phyloP scores from a whole-genome alignment of 75 land plant species.

The Azolla pinnata region DNA sequence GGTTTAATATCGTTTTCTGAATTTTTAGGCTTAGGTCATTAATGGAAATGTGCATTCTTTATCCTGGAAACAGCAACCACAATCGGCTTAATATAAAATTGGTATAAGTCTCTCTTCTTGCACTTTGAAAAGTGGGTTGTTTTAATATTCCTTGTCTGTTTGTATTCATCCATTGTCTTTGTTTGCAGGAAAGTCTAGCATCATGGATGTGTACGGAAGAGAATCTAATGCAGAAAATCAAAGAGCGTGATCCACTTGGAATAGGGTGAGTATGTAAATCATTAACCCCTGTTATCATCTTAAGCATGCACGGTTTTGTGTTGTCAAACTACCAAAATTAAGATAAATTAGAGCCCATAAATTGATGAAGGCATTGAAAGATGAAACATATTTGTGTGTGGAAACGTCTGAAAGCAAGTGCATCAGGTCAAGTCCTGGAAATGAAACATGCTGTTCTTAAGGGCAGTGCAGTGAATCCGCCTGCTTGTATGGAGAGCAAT shows the following conservation, averaged over 20 bases:
- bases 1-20: not conserved
- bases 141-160: not conserved
- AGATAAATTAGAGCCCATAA: too few species aligned
- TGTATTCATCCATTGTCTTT: too few species aligned
- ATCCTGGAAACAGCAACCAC: conserved; percentile 55
- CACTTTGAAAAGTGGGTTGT: not conserved
- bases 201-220: conserved; percentile 95
- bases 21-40: conserved; percentile 56
- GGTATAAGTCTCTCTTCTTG: conserved; percentile 1
- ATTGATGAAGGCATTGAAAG: too few species aligned
- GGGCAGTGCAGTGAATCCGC: too few species aligned
- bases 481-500: too few species aligned
- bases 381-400: too few species aligned
- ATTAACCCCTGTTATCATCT: too few species aligned
- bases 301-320: too few species aligned
- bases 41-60: conserved; percentile 87
- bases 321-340: too few species aligned
- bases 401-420: too few species aligned
- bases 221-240: conserved; percentile 52
- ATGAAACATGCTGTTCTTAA: too few species aligned
- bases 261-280: conserved; percentile 68
- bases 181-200: conserved; percentile 53
- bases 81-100: conserved; percentile 15
- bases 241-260: conserved; percentile 73
- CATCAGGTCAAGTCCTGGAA: too few species aligned